Evolutionary conservation across 495 filamentous ascomycete genomes (phyloP).

Genomic region (Xylaria curta): DNA sequence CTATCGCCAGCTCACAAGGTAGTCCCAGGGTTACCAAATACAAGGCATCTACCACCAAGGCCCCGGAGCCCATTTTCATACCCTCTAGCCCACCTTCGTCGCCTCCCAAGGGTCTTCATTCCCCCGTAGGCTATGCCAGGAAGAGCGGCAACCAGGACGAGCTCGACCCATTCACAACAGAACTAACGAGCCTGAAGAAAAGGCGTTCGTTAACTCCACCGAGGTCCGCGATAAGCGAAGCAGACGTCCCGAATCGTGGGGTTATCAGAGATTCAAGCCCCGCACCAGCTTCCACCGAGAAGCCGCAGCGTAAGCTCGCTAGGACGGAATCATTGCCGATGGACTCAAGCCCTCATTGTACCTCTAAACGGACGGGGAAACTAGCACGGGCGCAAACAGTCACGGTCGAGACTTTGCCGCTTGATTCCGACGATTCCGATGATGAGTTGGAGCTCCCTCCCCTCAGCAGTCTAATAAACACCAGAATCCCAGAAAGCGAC

Average conservation of each 20-base stretch:
- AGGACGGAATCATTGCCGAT: conserved; percentile 35
- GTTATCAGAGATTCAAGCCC: conserved; percentile 26
- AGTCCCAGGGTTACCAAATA: conserved; percentile 39
- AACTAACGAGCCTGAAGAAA: conserved; percentile 16
- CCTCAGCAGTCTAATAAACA: conserved; percentile 28
- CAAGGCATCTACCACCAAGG: conserved; percentile 25
- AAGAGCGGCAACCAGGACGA: not conserved
- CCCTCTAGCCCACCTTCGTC: conserved; percentile 50
- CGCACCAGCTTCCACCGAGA: conserved; percentile 29
- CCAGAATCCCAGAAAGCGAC: not conserved
- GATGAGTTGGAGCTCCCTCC: conserved; percentile 37
- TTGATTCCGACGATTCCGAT: conserved; percentile 28
- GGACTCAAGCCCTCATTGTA: conserved; percentile 26
- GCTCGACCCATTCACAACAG: not conserved
- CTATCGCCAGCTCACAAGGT: conserved; percentile 48
- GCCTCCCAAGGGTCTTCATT: conserved; percentile 29
- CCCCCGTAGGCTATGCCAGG: conserved; percentile 14
- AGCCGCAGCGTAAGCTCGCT: conserved; percentile 31
- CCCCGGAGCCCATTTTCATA: conserved; percentile 48
- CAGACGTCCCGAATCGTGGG: not conserved
- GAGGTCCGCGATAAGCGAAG: conserved; percentile 2
- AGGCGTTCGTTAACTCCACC: conserved; percentile 27
- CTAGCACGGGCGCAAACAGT: conserved; percentile 55
- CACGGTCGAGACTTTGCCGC: conserved; percentile 48
- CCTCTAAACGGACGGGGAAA: conserved; percentile 5